Percentiles rank a stretch among this genome's conserved stretches.
Evolutionary conservation across 2,329 filamentous ascomycete genomes (phyloP).

Genomic region (Paraphoma sp.): DNA sequence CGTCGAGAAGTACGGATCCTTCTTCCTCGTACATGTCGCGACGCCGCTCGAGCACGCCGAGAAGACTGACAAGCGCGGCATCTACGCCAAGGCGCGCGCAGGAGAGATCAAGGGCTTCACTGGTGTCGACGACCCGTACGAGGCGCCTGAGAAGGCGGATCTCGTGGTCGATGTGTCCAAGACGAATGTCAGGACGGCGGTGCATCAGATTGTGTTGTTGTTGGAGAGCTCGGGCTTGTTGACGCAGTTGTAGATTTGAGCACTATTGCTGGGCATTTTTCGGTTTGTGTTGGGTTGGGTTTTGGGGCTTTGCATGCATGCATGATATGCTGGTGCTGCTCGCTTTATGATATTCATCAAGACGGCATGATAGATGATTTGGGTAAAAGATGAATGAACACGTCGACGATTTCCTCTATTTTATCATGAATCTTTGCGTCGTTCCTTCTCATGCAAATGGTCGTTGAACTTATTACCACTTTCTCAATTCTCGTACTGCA

Average conservation of each 20-base stretch:
- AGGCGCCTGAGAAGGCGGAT: conserved; percentile 80
- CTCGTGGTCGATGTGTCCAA: conserved; percentile 84
- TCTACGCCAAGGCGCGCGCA: conserved; percentile 81
- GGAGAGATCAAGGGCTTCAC: conserved; percentile 99
- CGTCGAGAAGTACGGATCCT: conserved; percentile 85
- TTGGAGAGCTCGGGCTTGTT: conserved; percentile 89
- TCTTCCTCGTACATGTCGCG: conserved; percentile 94
- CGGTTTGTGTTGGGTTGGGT: background rate
- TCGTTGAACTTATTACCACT: too few relatives aligned
- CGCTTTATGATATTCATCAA: background rate
- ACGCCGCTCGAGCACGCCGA: conserved; percentile 92
- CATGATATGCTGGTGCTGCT: background rate
- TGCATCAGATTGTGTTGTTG: conserved; percentile 95
- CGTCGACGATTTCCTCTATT: too few relatives aligned
- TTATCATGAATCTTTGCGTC: too few relatives aligned
- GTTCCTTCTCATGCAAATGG: too few relatives aligned
- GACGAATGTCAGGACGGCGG: conserved; percentile 87
- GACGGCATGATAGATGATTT: conserved; percentile 1
- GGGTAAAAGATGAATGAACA: background rate
- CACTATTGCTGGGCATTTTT: too few relatives aligned
- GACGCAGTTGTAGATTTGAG: conserved; percentile 58
- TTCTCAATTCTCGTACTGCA: too few relatives aligned
- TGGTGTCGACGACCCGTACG: conserved; percentile 96
- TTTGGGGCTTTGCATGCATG: background rate
- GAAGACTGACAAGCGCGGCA: conserved; percentile 91